phyloP scores from a whole-genome alignment of 306 rosid genomes.

The Amphicarpaea edgeworthii region DNA sequence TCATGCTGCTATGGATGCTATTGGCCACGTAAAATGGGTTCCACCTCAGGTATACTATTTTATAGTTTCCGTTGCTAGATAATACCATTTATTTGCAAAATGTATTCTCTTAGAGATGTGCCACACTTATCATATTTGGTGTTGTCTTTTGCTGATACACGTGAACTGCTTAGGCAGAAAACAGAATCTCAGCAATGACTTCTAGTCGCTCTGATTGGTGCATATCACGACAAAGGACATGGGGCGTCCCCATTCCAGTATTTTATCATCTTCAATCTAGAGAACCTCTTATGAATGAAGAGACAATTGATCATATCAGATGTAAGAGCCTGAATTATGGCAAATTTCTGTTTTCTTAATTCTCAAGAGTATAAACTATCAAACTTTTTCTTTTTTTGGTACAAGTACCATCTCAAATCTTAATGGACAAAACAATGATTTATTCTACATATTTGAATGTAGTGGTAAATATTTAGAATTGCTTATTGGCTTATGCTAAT shows the following conservation, averaged over 20 bases:
- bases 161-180: conserved; percentile 76
- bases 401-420: neutral
- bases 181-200: conserved; percentile 95
- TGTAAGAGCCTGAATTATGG: conserved; percentile 58
- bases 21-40: conserved; percentile 85
- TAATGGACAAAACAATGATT: neutral
- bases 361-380: conserved; percentile 18
- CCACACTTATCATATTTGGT: conserved; percentile 19
- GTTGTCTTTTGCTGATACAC: conserved; percentile 38
- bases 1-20: conserved; percentile 78
- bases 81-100: conserved; percentile 24
- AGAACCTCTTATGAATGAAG: conserved; percentile 97
- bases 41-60: conserved; percentile 83
- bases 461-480: conserved; percentile 30
- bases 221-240: conserved; percentile 96
- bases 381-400: neutral
- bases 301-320: conserved; percentile 80
- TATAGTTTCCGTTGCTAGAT: conserved; percentile 30
- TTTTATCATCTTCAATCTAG: conserved; percentile 83
- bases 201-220: conserved; percentile 97
- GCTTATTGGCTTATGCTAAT: conserved; percentile 36
- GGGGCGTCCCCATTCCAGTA: conserved; percentile 99
- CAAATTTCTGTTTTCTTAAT: conserved; percentile 35
- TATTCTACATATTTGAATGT: conserved; percentile 37
- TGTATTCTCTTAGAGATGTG: conserved; percentile 30